phyloP scores from a whole-genome alignment of 2,329 filamentous ascomycete species.

The Xylariaceae sp. region DNA sequence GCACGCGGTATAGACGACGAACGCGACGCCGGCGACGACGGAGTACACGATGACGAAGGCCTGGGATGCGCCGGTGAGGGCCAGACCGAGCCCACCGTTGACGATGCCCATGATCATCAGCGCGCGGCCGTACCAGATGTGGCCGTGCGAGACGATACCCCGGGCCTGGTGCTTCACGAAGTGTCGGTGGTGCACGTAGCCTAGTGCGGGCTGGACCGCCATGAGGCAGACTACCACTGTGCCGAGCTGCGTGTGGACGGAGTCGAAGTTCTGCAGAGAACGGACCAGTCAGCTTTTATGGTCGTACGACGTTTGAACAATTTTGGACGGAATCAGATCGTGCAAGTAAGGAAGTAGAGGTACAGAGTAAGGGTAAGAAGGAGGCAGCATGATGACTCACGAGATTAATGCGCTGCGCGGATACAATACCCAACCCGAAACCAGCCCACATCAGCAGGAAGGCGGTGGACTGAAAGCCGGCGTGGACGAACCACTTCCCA shows the following conservation, averaged over 20 bases:
- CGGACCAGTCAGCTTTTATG: background rate
- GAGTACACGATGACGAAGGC: slow-evolving; percentile 56
- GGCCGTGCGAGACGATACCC: slow-evolving; percentile 55
- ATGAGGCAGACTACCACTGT: slow-evolving; percentile 57
- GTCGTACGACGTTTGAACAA: no score
- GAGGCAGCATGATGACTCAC: slow-evolving; percentile 25
- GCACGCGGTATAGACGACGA: slow-evolving; percentile 44
- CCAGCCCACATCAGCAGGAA: slow-evolving; percentile 59
- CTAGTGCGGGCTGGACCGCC: slow-evolving; percentile 60
- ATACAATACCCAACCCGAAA: slow-evolving; percentile 59
- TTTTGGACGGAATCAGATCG: no score
- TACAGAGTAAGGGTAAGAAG: background rate
- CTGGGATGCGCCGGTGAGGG: slow-evolving; percentile 46
- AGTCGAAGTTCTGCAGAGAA: slow-evolving; percentile 50
- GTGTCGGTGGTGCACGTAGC: slow-evolving; percentile 59
- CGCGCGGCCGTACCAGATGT: slow-evolving; percentile 65
- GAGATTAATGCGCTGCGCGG: slow-evolving; percentile 38
- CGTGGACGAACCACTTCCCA: slow-evolving; percentile 61
- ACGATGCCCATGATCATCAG: slow-evolving; percentile 62
- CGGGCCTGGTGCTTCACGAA: slow-evolving; percentile 53
- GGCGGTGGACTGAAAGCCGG: slow-evolving; percentile 55
- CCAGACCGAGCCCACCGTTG: slow-evolving; percentile 65
- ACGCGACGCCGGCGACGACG: slow-evolving; percentile 55
- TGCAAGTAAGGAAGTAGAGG: background rate
- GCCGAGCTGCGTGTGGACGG: slow-evolving; percentile 59